Percentiles rank a stretch among this genome's conserved stretches.
Evolutionary conservation across 2,329 filamentous ascomycete species (phyloP).

Genomic region (Sclerotinia nivalis): DNA sequence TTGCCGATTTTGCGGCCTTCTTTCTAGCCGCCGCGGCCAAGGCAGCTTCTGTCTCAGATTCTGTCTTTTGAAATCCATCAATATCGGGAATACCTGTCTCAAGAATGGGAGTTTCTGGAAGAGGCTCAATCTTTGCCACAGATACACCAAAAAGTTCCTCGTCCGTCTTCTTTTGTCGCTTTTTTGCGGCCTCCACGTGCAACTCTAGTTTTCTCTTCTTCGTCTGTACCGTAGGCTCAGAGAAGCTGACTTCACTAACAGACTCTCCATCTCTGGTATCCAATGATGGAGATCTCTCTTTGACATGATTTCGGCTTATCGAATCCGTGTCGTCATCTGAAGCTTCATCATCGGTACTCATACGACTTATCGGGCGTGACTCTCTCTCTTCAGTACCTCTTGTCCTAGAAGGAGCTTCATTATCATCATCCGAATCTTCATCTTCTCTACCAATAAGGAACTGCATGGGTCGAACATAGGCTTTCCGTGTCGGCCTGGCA

Average conservation of each 20-base stretch:
- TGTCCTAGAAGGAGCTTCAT: constrained; percentile 60
- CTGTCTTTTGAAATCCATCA: constrained; percentile 52
- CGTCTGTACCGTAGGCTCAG: constrained; percentile 53
- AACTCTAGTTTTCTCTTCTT: constrained; percentile 76
- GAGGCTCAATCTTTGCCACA: constrained; percentile 54
- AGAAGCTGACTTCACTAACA: constrained; percentile 72
- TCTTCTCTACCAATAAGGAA: constrained; percentile 67
- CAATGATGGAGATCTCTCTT: constrained; percentile 41
- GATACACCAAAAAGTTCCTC: constrained; percentile 74
- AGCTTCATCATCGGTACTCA: constrained; percentile 60
- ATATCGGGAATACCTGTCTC: constrained; percentile 52
- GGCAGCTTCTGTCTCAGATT: constrained; percentile 49
- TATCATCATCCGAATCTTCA: constrained; percentile 85
- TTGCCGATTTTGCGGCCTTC: constrained; percentile 55
- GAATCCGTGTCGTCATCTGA: constrained; percentile 40
- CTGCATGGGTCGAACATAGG: constrained; percentile 75
- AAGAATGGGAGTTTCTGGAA: constrained; percentile 43
- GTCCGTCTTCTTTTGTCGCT: constrained; percentile 77
- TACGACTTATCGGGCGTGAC: constrained; percentile 75
- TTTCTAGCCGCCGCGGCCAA: constrained; percentile 51
- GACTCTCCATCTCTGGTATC: constrained; percentile 61
- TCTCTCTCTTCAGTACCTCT: constrained; percentile 84
- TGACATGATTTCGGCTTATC: constrained; percentile 25
- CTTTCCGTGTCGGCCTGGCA: constrained; percentile 62
- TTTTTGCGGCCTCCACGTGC: constrained; percentile 68